These are phyloP conservation scores for Mucuna pruriens DNA, from an alignment of 306 rosid species.

Conservation along the genomic window DNA sequence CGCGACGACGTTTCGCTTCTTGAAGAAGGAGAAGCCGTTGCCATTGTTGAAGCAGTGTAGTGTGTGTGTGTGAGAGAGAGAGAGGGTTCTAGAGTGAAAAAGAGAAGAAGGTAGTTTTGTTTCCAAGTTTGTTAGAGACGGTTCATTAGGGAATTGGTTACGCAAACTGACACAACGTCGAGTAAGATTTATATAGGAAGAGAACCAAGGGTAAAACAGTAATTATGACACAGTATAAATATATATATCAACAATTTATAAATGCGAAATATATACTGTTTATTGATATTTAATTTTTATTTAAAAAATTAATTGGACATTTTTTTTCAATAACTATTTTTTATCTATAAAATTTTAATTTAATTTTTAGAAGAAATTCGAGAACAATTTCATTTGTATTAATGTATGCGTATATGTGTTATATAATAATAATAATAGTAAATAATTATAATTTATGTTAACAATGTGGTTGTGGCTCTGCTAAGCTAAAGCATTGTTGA, in stretches of 20 bases:
- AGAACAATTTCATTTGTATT: too few species aligned
- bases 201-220: background rate
- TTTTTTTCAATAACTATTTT: too few species aligned
- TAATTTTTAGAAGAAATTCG: too few species aligned
- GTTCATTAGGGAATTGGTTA: background rate
- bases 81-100: background rate
- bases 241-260: too few species aligned
- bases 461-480: background rate
- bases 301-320: too few species aligned
- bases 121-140: slow-evolving; percentile 28
- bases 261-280: too few species aligned
- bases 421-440: too few species aligned
- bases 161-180: background rate
- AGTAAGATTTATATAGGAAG: slow-evolving; percentile 26
- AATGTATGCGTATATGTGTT: too few species aligned
- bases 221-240: background rate
- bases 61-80: background rate
- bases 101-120: background rate
- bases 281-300: too few species aligned
- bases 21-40: slow-evolving; percentile 34
- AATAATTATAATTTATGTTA: too few species aligned
- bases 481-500: background rate
- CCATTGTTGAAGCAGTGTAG: slow-evolving; percentile 24
- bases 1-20: slow-evolving; percentile 37
- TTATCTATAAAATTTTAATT: too few species aligned